A percentile compares a stretch with the other conserved stretches of the same genome.
Conservation (phyloP, 352 stramenopile species). For the Globisporangium emineosum region DNA sequence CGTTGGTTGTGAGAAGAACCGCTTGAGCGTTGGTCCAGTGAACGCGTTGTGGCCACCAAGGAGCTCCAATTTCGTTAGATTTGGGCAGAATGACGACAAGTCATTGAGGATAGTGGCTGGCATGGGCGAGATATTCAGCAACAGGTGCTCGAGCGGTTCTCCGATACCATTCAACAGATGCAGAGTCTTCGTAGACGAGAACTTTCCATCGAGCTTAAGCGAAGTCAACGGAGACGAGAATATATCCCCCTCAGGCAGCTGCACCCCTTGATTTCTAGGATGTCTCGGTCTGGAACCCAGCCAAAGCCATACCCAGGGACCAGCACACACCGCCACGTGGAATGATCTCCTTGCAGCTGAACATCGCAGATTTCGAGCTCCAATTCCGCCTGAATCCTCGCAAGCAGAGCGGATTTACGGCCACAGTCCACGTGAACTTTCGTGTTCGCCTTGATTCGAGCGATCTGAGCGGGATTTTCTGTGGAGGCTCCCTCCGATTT, state of each 20-base stretch:
- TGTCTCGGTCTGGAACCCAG: background rate
- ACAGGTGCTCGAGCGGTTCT: no score
- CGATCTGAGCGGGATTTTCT: background rate
- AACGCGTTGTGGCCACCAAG: background rate
- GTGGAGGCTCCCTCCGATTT: no score
- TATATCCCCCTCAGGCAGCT: no score
- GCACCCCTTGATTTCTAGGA: background rate
- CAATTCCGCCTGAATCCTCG: background rate
- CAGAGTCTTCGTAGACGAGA: no score
- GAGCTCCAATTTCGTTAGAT: background rate
- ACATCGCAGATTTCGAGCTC: background rate
- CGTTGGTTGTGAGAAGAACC: no score
- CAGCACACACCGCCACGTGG: background rate
- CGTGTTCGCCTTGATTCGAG: background rate
- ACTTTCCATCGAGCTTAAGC: background rate
- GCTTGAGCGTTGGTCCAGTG: background rate
- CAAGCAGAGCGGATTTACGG: background rate
- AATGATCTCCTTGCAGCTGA: background rate
- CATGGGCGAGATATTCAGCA: no score
- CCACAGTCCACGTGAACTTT: background rate
- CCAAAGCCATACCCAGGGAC: slow-evolving; percentile 1
- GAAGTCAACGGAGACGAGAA: background rate
- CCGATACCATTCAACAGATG: no score
- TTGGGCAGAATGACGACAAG: background rate
- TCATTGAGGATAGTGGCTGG: background rate